Percentiles rank a stretch among this genome's conserved stretches.
These are phyloP conservation scores for Fraxinus ornus DNA, from an alignment of 305 asterid species.

Conservation along the genomic window DNA sequence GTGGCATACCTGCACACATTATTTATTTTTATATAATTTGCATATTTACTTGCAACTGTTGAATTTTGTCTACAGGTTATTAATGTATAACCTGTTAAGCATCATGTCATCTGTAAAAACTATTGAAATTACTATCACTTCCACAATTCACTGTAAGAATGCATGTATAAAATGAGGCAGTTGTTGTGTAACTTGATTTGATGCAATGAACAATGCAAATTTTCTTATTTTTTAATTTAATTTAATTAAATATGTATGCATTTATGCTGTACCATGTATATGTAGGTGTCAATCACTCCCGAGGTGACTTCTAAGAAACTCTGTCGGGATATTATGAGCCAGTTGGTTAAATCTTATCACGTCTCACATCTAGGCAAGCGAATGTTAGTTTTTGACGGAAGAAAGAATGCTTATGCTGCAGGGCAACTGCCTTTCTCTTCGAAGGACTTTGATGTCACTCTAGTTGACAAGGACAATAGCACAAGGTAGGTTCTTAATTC, in stretches of 20 bases:
- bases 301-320: conserved; percentile 65
- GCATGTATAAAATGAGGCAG: background rate
- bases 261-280: background rate
- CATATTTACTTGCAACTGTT: background rate
- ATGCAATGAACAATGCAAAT: background rate
- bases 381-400: conserved; percentile 65
- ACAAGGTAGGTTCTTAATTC: conserved; percentile 32
- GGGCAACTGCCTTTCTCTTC: conserved; percentile 65
- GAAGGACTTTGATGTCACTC: conserved; percentile 57
- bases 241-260: background rate
- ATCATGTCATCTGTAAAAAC: background rate
- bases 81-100: background rate
- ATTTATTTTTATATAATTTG: background rate
- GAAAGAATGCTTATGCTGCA: conserved; percentile 69
- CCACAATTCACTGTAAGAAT: background rate
- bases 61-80: background rate
- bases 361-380: conserved; percentile 48
- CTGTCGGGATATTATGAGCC: conserved; percentile 36
- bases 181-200: background rate
- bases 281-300: conserved; percentile 61
- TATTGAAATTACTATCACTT: background rate
- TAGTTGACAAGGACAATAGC: conserved; percentile 28
- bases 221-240: background rate
- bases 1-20: background rate
- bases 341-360: conserved; percentile 26